These are phyloP conservation scores for Russula sp. DNA, from an alignment of 768 basidiomycete species.

Conservation along the genomic window DNA sequence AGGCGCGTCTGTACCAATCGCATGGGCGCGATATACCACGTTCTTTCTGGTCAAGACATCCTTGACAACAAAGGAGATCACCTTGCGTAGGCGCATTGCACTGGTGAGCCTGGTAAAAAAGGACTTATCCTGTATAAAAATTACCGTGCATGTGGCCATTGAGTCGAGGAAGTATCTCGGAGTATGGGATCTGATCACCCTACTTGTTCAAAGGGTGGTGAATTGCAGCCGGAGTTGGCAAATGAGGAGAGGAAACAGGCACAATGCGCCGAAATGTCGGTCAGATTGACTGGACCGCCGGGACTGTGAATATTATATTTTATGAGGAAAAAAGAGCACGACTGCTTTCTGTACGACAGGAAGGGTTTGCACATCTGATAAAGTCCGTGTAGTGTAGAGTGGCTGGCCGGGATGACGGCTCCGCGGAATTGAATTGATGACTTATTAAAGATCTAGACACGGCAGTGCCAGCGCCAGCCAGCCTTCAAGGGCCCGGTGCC, in stretches of 20 bases:
- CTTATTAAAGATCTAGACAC: background rate
- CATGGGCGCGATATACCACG: background rate
- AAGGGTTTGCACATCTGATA: too few species aligned
- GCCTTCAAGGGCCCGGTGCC: background rate
- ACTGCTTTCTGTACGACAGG: too few species aligned
- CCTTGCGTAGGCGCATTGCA: background rate
- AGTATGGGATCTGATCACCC: too few species aligned
- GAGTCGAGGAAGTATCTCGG: too few species aligned
- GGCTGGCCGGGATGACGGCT: background rate
- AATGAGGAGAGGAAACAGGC: background rate
- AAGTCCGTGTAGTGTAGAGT: background rate
- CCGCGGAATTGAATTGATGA: slow-evolving; percentile 4
- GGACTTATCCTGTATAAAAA: too few species aligned
- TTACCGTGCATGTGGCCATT: too few species aligned
- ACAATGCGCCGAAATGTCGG: background rate
- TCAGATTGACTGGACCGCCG: too few species aligned
- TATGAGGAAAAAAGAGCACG: too few species aligned
- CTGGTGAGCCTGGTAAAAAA: background rate
- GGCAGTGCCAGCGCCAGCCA: background rate
- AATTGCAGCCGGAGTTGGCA: background rate
- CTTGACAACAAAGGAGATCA: background rate
- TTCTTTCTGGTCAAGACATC: background rate
- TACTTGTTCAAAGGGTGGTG: too few species aligned
- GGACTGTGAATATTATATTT: too few species aligned
- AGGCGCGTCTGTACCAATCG: background rate